Percentiles rank a stretch among this genome's conserved stretches.
phyloP scores from a whole-genome alignment of 805 yeast species.

The Saccharomycopsis sp. region DNA sequence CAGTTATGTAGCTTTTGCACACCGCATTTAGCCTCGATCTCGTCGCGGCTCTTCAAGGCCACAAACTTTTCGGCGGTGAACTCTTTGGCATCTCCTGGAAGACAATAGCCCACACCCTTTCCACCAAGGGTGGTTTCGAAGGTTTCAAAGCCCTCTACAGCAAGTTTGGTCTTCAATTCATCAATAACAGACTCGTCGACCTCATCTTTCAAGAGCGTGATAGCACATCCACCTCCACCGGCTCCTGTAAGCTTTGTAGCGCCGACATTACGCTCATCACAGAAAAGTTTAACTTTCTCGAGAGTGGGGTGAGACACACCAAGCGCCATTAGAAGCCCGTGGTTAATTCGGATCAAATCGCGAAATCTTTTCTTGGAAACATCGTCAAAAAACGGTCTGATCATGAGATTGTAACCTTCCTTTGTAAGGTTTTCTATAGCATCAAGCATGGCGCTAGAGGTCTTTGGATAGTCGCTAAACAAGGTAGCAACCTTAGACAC shows the following conservation, averaged over 20 bases:
- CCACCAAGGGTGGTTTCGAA: conserved; percentile 85
- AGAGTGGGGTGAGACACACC: conserved; percentile 94
- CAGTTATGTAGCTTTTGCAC: conserved; percentile 7
- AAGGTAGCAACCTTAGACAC: conserved; percentile 69
- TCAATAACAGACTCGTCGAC: conserved; percentile 31
- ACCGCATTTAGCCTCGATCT: conserved; percentile 12
- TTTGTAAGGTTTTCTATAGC: conserved; percentile 70
- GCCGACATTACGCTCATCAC: conserved; percentile 63
- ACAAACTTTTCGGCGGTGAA: conserved; percentile 4
- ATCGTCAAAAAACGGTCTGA: conserved; percentile 41
- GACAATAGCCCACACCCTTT: conserved; percentile 64
- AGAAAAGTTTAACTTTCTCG: conserved; percentile 62
- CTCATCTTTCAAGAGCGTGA: conserved; percentile 59
- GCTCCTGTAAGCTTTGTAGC: conserved; percentile 96
- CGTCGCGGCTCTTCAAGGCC: conserved; percentile 7
- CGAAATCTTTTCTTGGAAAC: conserved; percentile 39
- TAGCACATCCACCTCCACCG: conserved; percentile 99
- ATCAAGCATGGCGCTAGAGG: conserved; percentile 53
- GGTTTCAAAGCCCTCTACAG: conserved; percentile 55
- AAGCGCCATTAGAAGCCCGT: conserved; percentile 74
- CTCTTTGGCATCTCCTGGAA: not conserved
- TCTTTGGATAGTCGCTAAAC: conserved; percentile 45
- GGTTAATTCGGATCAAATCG: conserved; percentile 72
- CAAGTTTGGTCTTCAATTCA: conserved; percentile 32
- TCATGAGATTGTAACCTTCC: conserved; percentile 64